These are phyloP conservation scores for Syzygium jambos DNA, from an alignment of 345 rosid genomes.

Conservation along the genomic window DNA sequence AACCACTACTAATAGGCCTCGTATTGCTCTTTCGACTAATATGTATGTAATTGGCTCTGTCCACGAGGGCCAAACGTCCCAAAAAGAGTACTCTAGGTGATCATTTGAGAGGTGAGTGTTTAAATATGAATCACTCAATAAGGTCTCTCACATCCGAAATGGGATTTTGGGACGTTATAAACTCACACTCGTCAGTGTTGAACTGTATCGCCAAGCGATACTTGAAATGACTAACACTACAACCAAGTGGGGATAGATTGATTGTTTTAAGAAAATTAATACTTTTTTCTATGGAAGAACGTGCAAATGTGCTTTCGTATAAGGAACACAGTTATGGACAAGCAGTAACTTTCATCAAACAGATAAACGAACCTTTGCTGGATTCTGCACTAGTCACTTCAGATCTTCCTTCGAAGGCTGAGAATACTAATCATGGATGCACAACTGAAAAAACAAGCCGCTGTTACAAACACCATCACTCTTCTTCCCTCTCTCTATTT, in stretches of 20 bases:
- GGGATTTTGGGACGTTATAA: neutral
- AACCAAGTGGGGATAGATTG: too few species aligned
- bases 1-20: neutral
- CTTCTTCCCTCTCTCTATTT: neutral
- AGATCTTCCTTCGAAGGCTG: neutral
- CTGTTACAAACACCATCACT: too few species aligned
- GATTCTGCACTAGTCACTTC: accelerated
- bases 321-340: too few species aligned
- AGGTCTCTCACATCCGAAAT: neutral
- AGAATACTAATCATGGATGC: neutral
- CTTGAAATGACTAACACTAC: too few species aligned
- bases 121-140: neutral
- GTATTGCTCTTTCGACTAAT: neutral
- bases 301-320: too few species aligned
- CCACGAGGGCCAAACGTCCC: accelerated
- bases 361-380: too few species aligned
- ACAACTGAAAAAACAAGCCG: neutral
- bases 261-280: too few species aligned
- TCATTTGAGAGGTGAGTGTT: neutral
- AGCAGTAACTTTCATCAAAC: too few species aligned
- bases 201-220: too few species aligned
- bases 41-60: neutral
- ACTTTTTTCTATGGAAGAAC: too few species aligned
- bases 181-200: too few species aligned
- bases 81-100: neutral